Evolutionary conservation across 345 rosid species (phyloP).

Genomic region (Salix viminalis): DNA sequence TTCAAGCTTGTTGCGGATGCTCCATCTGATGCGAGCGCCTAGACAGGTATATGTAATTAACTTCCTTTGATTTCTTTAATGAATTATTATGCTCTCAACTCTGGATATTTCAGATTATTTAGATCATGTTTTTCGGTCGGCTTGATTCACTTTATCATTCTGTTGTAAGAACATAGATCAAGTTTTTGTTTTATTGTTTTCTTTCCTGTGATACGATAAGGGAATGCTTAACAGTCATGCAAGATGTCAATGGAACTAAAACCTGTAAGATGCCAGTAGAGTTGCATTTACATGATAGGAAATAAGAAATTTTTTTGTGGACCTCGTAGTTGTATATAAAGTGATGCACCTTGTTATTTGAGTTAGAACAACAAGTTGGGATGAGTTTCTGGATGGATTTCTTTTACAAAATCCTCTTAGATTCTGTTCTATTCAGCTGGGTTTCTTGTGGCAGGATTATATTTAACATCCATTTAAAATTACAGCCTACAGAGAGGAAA

Average conservation of each 20-base stretch:
- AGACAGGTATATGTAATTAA: slow-evolving; percentile 16
- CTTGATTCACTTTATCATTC: background rate
- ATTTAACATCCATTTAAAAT: background rate
- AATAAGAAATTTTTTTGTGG: background rate
- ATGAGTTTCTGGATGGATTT: background rate
- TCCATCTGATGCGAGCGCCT: slow-evolving; percentile 20
- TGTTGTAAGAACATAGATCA: no score
- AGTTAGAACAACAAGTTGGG: background rate
- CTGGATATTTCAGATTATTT: background rate
- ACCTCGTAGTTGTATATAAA: background rate
- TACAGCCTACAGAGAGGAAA: background rate
- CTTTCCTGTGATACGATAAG: background rate
- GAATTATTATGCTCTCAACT: background rate
- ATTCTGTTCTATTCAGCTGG: background rate
- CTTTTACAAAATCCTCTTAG: background rate
- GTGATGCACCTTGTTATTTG: background rate
- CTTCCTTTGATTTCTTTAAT: background rate
- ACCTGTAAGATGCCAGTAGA: background rate
- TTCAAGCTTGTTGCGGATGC: slow-evolving; percentile 57
- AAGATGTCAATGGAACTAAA: background rate
- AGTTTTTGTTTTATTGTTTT: no score
- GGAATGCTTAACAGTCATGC: background rate
- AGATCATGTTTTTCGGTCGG: background rate
- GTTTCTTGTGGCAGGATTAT: background rate
- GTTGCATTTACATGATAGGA: background rate